A percentile compares a stretch with the other conserved stretches of the same genome.
Evolutionary conservation across 768 basidiomycete species (phyloP).

Genomic region (Kwoniella botswanensis): DNA sequence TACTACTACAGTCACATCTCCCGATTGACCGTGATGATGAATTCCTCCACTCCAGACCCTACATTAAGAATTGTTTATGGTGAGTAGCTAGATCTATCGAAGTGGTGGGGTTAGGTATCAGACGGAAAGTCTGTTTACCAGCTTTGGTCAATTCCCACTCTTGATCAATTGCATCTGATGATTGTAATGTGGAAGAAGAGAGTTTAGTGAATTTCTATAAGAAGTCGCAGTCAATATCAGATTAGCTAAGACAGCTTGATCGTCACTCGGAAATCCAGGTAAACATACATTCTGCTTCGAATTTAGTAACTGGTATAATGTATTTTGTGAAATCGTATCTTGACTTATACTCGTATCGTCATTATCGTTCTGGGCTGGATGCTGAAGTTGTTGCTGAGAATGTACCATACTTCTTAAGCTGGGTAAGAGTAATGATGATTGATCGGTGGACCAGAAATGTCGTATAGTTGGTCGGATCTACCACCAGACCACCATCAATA

Average conservation of each 20-base stretch:
- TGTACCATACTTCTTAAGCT: neutral
- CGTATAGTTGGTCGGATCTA: neutral
- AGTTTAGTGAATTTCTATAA: neutral
- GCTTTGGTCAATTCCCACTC: neutral
- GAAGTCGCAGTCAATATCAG: too few relatives aligned
- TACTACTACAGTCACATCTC: neutral
- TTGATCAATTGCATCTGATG: neutral
- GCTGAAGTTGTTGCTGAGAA: neutral
- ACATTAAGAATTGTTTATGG: too few relatives aligned
- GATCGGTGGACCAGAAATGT: constrained; percentile 4
- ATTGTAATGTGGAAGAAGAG: neutral
- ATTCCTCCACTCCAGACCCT: too few relatives aligned
- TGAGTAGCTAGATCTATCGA: neutral
- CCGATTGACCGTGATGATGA: too few relatives aligned
- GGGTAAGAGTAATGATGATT: neutral
- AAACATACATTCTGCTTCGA: neutral
- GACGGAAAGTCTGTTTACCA: neutral
- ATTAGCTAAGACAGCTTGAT: neutral
- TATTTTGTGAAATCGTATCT: neutral
- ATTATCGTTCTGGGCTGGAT: neutral
- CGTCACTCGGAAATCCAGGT: neutral
- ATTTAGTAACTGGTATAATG: neutral
- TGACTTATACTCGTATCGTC: neutral
- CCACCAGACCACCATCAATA: neutral
- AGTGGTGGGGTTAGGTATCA: neutral